These are phyloP conservation scores for Apiotrichum sp. DNA, from an alignment of 1,284 basidiomycete genomes.

Conservation along the genomic window DNA sequence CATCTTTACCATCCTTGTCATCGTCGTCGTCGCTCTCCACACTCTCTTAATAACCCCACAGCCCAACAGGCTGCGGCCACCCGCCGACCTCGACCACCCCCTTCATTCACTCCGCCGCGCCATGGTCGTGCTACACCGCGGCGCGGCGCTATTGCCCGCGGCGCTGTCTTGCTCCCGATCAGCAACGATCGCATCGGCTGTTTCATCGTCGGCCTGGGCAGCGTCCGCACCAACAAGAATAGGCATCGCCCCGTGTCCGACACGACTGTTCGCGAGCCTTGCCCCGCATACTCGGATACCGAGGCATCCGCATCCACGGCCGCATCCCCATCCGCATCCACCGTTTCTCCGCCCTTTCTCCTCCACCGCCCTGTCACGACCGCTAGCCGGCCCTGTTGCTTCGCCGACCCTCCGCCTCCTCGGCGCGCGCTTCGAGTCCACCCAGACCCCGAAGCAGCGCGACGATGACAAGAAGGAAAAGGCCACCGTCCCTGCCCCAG, in stretches of 20 bases:
- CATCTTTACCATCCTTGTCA: no score
- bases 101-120: slow-evolving; percentile 7
- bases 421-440: slow-evolving; percentile 18
- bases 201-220: background rate
- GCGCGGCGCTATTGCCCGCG: slow-evolving; percentile 11
- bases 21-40: no score
- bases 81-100: slow-evolving; percentile 2
- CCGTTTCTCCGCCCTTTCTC: slow-evolving; percentile 5
- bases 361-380: background rate
- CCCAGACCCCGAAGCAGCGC: slow-evolving; percentile 4
- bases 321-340: background rate
- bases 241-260: no score
- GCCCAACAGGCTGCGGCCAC: no score
- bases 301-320: background rate
- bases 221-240: no score
- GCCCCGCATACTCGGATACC: background rate
- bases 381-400: background rate
- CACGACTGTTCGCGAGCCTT: no score
- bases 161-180: background rate
- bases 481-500: background rate
- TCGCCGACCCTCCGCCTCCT: background rate
- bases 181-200: background rate
- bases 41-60: background rate
- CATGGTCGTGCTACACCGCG: slow-evolving; percentile 9
- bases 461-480: slow-evolving; percentile 5